These are phyloP conservation scores for Penicillium sclerotiorum DNA, from an alignment of 2,329 filamentous ascomycete species.

Conservation along the genomic window DNA sequence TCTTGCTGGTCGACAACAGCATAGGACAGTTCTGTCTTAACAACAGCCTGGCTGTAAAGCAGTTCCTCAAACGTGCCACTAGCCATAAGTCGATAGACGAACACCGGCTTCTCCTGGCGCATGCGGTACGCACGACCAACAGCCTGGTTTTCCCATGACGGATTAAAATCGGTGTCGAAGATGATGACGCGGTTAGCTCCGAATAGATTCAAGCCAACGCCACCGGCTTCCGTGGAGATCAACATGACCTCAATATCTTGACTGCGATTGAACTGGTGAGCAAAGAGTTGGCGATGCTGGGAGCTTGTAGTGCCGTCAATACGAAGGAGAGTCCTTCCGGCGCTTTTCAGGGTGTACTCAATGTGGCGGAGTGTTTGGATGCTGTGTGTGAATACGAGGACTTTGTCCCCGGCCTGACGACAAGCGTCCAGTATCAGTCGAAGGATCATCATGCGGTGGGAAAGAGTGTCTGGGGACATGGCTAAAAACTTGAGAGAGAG, in stretches of 20 bases:
- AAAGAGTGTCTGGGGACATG: too few species aligned
- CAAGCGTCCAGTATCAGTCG: constrained; percentile 69
- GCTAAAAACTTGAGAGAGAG: too few species aligned
- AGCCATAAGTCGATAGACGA: constrained; percentile 78
- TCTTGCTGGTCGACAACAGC: constrained; percentile 81
- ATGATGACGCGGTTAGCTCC: constrained; percentile 85
- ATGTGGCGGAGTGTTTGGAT: constrained; percentile 71
- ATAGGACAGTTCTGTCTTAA: constrained; percentile 83
- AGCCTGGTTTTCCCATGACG: constrained; percentile 80
- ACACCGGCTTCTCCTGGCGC: constrained; percentile 78
- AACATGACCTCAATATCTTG: constrained; percentile 64
- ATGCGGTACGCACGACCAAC: constrained; percentile 84
- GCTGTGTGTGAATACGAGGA: constrained; percentile 79
- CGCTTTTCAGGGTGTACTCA: constrained; percentile 55
- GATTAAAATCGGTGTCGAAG: constrained; percentile 82
- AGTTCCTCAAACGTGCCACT: constrained; percentile 79
- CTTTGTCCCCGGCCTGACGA: constrained; percentile 66
- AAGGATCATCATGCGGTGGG: constrained; percentile 70
- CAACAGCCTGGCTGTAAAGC: constrained; percentile 73
- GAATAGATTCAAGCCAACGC: constrained; percentile 79
- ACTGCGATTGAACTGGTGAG: constrained; percentile 69
- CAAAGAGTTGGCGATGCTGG: constrained; percentile 60
- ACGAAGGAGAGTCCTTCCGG: constrained; percentile 55
- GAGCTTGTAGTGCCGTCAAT: constrained; percentile 70
- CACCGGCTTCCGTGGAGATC: constrained; percentile 82